Evolutionary conservation across 495 filamentous ascomycete genomes (phyloP).

Genomic region (Daldinia loculata): DNA sequence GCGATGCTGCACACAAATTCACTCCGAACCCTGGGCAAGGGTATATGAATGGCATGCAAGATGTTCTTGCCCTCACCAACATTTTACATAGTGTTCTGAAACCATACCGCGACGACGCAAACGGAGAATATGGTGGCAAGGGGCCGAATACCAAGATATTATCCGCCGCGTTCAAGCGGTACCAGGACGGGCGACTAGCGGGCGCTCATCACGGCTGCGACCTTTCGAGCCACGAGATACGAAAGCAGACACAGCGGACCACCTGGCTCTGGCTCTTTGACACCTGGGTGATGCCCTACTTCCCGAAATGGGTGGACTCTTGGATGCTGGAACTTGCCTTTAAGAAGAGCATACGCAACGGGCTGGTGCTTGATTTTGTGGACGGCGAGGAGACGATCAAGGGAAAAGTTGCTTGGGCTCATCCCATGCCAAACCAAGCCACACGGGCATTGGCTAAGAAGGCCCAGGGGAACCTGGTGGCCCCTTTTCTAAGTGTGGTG

Average conservation of each 20-base stretch:
- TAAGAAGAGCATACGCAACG: background rate
- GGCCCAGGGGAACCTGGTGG: background rate
- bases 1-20: constrained; percentile 57
- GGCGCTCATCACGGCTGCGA: background rate
- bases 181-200: constrained; percentile 12
- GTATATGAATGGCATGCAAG: constrained; percentile 49
- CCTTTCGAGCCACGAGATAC: background rate
- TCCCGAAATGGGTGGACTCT: constrained; percentile 6
- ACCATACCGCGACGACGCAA: background rate
- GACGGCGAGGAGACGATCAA: constrained; percentile 27
- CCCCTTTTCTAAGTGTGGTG: background rate
- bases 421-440: constrained; percentile 9
- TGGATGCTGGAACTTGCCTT: background rate
- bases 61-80: constrained; percentile 51
- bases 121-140: background rate
- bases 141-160: background rate
- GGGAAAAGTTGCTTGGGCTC: constrained; percentile 14
- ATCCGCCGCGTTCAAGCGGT: constrained; percentile 27
- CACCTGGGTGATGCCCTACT: constrained; percentile 12
- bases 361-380: constrained; percentile 22
- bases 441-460: background rate
- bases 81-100: constrained; percentile 26
- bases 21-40: constrained; percentile 48
- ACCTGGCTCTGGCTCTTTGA: constrained; percentile 15
- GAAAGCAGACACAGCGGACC: constrained; percentile 8